Evolutionary conservation across 2,329 filamentous ascomycete genomes (phyloP).

Genomic region (Monilinia laxa): DNA sequence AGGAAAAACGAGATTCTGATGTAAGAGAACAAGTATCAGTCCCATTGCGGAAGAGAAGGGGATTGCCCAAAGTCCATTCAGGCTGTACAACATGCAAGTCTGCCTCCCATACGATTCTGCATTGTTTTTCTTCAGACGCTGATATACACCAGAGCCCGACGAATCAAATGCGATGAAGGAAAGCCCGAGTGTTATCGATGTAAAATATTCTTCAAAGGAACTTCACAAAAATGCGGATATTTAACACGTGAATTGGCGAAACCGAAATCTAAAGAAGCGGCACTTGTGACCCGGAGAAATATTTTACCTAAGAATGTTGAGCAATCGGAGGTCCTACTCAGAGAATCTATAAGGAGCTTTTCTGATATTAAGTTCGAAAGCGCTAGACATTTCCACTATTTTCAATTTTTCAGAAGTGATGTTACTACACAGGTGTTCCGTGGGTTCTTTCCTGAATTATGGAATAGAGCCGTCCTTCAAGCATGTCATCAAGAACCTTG

Average conservation of each 20-base stretch:
- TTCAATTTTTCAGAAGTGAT: slow-evolving; percentile 20
- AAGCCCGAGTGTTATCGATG: slow-evolving; percentile 19
- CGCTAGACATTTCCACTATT: slow-evolving; percentile 10
- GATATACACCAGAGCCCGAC: slow-evolving; percentile 8
- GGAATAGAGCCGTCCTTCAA: slow-evolving; percentile 14
- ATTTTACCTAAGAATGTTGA: slow-evolving; percentile 1
- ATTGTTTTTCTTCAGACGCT: background rate
- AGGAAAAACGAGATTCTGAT: background rate
- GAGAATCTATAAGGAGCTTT: background rate
- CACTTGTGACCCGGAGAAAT: background rate
- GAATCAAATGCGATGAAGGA: slow-evolving; percentile 21
- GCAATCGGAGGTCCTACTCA: background rate
- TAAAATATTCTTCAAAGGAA: slow-evolving; percentile 15
- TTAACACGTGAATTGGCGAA: slow-evolving; percentile 4
- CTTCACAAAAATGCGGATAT: slow-evolving; percentile 20
- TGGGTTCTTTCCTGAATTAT: slow-evolving; percentile 16
- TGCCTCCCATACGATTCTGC: background rate
- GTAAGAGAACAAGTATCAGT: background rate
- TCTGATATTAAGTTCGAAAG: slow-evolving; percentile 14
- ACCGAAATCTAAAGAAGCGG: background rate
- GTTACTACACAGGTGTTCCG: slow-evolving; percentile 10
- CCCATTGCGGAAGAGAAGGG: slow-evolving; percentile 12
- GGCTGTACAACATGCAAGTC: slow-evolving; percentile 22
- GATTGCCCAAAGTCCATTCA: slow-evolving; percentile 16
- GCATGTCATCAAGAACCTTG: slow-evolving; percentile 15